phyloP scores from a whole-genome alignment of 768 basidiomycete genomes.

The Nidularia pulvinata region DNA sequence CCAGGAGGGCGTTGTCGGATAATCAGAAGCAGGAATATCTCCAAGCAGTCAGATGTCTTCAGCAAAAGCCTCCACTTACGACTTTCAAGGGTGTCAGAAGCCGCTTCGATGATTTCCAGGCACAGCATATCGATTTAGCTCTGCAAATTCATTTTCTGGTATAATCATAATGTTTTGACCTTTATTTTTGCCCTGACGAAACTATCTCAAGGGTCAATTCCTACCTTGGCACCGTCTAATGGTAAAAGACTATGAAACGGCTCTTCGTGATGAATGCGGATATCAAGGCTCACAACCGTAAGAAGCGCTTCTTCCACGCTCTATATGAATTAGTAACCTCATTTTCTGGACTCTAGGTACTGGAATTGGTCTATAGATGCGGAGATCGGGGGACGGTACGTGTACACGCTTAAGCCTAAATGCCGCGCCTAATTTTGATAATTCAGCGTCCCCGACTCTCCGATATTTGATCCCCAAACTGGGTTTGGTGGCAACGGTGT shows the following conservation, averaged over 20 bases:
- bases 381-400: slow-evolving; percentile 6
- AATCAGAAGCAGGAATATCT: neutral
- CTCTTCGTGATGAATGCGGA: slow-evolving; percentile 19
- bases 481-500: slow-evolving; percentile 16
- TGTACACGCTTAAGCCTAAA: neutral
- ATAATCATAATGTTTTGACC: neutral
- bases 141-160: slow-evolving; percentile 15
- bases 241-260: slow-evolving; percentile 15
- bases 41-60: neutral
- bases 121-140: slow-evolving; percentile 12
- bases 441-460: slow-evolving; percentile 9
- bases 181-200: neutral
- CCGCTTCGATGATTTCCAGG: slow-evolving; percentile 19
- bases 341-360: slow-evolving; percentile 3
- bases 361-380: slow-evolving; percentile 15
- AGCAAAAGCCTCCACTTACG: neutral
- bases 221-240: slow-evolving; percentile 28
- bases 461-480: slow-evolving; percentile 9
- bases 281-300: slow-evolving; percentile 21
- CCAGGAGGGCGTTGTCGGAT: neutral
- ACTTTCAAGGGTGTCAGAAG: slow-evolving; percentile 4
- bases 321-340: neutral
- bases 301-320: neutral
- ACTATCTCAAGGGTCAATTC: slow-evolving; percentile 17
- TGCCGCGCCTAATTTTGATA: neutral